These are phyloP conservation scores for Pseudocercospora fuligena DNA, from an alignment of 2,329 filamentous ascomycete genomes.

Conservation along the genomic window DNA sequence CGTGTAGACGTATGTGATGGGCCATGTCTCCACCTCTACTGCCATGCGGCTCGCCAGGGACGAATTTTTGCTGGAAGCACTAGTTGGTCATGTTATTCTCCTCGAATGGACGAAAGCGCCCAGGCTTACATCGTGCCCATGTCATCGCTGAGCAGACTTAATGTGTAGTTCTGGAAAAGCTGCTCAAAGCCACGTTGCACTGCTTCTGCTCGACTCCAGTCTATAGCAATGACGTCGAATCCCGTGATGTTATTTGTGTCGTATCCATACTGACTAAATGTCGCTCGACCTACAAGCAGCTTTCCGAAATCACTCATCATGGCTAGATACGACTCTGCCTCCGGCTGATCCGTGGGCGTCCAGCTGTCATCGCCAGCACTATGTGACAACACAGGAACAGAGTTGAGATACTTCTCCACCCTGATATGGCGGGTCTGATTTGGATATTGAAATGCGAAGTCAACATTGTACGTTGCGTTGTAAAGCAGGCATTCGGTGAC, in stretches of 20 bases:
- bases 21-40: conserved; percentile 9
- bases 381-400: neutral
- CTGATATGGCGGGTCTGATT: neutral
- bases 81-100: too few species aligned
- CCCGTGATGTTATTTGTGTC: neutral
- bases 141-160: neutral
- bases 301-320: neutral
- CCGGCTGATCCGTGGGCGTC: neutral
- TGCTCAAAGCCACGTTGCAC: neutral
- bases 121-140: neutral
- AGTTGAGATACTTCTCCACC: neutral
- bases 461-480: conserved; percentile 3
- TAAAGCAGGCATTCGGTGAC: conserved; percentile 1
- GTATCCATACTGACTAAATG: neutral
- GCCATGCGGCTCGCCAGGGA: neutral
- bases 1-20: conserved; percentile 3
- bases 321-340: neutral
- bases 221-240: neutral
- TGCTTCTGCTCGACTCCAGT: neutral
- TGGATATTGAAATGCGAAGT: conserved; percentile 5
- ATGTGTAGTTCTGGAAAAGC: neutral
- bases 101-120: too few species aligned
- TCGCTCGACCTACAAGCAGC: neutral
- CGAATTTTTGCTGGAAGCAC: neutral
- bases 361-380: neutral